phyloP scores from a whole-genome alignment of 495 filamentous ascomycete genomes.

The Xylaria acuta region DNA sequence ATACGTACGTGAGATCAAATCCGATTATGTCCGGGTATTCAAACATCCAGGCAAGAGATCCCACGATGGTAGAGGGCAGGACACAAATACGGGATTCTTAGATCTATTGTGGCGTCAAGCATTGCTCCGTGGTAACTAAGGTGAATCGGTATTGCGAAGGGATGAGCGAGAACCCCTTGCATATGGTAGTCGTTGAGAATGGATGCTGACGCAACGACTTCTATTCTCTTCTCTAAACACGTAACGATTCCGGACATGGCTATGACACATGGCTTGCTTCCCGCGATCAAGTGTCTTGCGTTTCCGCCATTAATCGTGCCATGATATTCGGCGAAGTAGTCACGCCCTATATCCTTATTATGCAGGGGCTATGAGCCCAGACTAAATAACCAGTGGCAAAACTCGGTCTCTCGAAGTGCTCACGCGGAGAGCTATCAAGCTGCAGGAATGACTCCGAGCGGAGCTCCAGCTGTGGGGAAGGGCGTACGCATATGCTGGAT shows the following conservation, averaged over 20 bases:
- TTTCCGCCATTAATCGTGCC: neutral
- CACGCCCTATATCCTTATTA: neutral
- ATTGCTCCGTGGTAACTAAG: neutral
- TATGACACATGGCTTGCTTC: constrained; percentile 8
- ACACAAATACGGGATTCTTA: neutral
- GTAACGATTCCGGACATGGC: neutral
- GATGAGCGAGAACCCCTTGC: constrained; percentile 6
- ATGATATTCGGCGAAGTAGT: constrained; percentile 10
- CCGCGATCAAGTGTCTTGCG: neutral
- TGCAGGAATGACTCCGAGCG: constrained; percentile 17
- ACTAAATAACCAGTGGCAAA: neutral
- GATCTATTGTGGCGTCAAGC: neutral
- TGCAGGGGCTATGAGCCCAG: neutral
- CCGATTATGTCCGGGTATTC: neutral
- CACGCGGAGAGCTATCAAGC: constrained; percentile 1
- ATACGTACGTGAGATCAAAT: neutral
- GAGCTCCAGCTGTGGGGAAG: constrained; percentile 23
- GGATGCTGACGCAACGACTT: neutral
- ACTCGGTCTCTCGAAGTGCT: neutral
- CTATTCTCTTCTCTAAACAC: constrained; percentile 5
- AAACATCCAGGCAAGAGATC: neutral
- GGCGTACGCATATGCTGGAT: constrained; percentile 18
- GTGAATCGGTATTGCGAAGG: neutral
- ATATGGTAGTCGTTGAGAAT: neutral
- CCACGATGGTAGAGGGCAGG: neutral